Percentiles rank a stretch among this genome's conserved stretches.
Conservation (phyloP, 2,329 filamentous ascomycete genomes). For the Cephalotrichum gorgonifer region DNA sequence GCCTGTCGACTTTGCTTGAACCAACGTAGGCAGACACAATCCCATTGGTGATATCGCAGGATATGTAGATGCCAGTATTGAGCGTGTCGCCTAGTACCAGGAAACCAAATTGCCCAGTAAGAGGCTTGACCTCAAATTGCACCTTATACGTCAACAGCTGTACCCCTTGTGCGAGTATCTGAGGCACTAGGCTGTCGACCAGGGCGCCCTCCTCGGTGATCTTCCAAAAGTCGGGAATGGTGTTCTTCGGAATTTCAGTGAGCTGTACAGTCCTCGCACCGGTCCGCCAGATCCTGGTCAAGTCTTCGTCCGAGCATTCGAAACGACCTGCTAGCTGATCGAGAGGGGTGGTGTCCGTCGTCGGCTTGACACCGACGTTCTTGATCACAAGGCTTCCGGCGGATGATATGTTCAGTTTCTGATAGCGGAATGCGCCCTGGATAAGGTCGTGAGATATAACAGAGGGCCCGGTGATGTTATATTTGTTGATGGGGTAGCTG, state of each 20-base stretch:
- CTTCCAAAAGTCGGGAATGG: slow-evolving; percentile 16
- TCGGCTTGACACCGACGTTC: slow-evolving; percentile 16
- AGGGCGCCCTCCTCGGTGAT: slow-evolving; percentile 16
- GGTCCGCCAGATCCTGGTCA: slow-evolving; percentile 17
- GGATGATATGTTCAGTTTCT: slow-evolving; percentile 23
- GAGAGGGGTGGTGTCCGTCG: slow-evolving; percentile 8
- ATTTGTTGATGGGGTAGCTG: slow-evolving; percentile 21
- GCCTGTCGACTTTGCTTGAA: background rate
- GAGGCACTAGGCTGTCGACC: slow-evolving; percentile 17
- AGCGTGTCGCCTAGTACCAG: slow-evolving; percentile 18
- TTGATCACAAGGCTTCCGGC: slow-evolving; percentile 15
- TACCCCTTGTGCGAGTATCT: slow-evolving; percentile 9
- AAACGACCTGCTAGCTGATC: slow-evolving; percentile 16
- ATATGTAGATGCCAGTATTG: slow-evolving; percentile 18
- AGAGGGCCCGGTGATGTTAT: slow-evolving; percentile 17
- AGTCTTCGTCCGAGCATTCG: slow-evolving; percentile 15
- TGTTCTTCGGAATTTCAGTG: slow-evolving; percentile 16
- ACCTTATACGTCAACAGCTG: slow-evolving; percentile 13
- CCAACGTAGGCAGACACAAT: slow-evolving; percentile 8
- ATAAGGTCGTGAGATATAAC: slow-evolving; percentile 20
- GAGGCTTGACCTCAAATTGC: slow-evolving; percentile 16
- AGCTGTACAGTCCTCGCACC: slow-evolving; percentile 20
- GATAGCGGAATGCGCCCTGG: slow-evolving; percentile 24
- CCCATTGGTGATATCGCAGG: slow-evolving; percentile 10
- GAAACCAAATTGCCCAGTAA: slow-evolving; percentile 17